Evolutionary conservation across 2,329 filamentous ascomycete genomes (phyloP), one percentile per base, ranked within the genome.

Genomic region (Colletotrichum zoysiae): DNA sequence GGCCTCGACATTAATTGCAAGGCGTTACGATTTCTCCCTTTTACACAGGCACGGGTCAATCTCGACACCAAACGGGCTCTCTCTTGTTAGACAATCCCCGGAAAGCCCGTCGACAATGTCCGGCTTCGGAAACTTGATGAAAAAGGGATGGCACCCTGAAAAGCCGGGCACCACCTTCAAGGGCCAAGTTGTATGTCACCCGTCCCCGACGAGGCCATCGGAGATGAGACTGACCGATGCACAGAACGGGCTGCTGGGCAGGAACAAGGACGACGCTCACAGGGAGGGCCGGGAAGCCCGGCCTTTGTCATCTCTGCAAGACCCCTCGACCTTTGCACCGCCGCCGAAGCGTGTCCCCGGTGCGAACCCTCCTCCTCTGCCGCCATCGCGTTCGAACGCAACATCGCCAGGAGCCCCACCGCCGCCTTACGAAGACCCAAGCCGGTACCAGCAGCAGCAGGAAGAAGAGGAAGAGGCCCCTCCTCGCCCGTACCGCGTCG

Each of bases 261-360:
- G 85, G 70, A 81, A 80, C 64, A 82, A 82, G 42, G 77, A 79
- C 38, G 74, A 78, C 1, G 70, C 76, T 38, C 76, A 79, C 20
- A 74, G 75, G 16, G 72, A 76, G 30, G 76, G 80, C 67, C 84
- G 85, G 74, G 80, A 82, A 56, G 82, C 88, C 42, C 85, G 86
- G 20, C 94, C 95, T 1, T 83, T 97, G 55, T 86, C 90, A 11
- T 86, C 89, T 4, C 86, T 97, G 40, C 91, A 90, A 78, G 94
- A 97, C 78, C 95, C 94, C 1, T 81, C 89, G 1, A 88, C 90
- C 20, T 97, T 97, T 79, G 94, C 89, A 2, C 93, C 94, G 33
- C 95, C 95, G 35, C 95, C 95, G 0, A 95, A 89, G 76, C 92
- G 88, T 73, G 81, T 78, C 16, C 77, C 76, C 20, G 65, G 67